Evolutionary conservation across 805 yeast genomes (phyloP).

Genomic region (Yarrowia porcina): DNA sequence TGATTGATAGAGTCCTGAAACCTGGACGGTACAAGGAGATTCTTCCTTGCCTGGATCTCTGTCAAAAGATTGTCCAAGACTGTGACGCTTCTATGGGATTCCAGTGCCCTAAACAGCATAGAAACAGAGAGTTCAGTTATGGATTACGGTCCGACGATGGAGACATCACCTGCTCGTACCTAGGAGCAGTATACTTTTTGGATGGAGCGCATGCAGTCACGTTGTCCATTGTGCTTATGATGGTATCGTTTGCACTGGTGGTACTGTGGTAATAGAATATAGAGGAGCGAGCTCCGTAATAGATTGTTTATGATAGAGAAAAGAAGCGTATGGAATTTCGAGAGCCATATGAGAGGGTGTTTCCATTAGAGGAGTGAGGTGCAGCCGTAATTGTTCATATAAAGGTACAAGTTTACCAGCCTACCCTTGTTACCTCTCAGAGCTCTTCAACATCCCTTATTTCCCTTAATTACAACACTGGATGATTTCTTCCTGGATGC

Average conservation of each 20-base stretch:
- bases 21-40: slow-evolving; percentile 73
- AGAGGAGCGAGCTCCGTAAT: too few relatives aligned
- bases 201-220: not conserved
- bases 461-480: too few relatives aligned
- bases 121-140: slow-evolving; percentile 32
- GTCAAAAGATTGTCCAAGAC: slow-evolving; percentile 72
- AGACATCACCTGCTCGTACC: slow-evolving; percentile 40
- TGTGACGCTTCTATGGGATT: slow-evolving; percentile 81
- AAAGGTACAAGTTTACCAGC: too few relatives aligned
- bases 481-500: too few relatives aligned
- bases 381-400: too few relatives aligned
- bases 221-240: not conserved
- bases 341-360: too few relatives aligned
- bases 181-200: slow-evolving; percentile 38
- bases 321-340: too few relatives aligned
- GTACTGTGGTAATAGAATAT: not conserved
- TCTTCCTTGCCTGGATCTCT: slow-evolving; percentile 79
- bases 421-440: too few relatives aligned
- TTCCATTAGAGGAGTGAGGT: too few relatives aligned
- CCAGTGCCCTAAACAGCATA: slow-evolving; percentile 56
- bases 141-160: slow-evolving; percentile 36
- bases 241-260: not conserved
- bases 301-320: not conserved
- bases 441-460: too few relatives aligned
- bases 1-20: slow-evolving; percentile 52